A percentile compares a stretch with the other conserved stretches of the same genome.
phyloP scores from a whole-genome alignment of 176 grass and related monocot genomes.

The Phyllostachys edulis region DNA sequence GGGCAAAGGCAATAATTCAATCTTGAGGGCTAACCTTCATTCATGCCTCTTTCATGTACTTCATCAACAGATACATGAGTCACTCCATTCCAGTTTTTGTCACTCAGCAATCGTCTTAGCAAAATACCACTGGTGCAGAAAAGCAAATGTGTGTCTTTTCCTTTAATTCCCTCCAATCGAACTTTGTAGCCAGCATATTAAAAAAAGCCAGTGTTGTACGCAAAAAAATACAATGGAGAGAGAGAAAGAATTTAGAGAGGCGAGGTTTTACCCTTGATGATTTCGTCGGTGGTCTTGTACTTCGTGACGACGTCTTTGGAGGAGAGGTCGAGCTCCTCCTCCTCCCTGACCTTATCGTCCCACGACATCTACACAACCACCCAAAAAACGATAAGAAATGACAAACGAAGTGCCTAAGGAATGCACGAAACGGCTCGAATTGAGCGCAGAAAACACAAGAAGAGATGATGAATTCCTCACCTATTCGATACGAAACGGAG shows the following conservation, averaged over 20 bases:
- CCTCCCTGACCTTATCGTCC: conserved; percentile 87
- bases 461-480: conserved; percentile 4
- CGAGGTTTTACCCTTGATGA: conserved; percentile 73
- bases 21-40: conserved; percentile 65
- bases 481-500: conserved; percentile 9
- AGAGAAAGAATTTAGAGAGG: background rate
- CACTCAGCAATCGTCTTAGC: conserved; percentile 84
- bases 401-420: background rate
- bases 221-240: conserved; percentile 46
- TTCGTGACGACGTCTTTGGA: conserved; percentile 91
- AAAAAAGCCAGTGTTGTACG: conserved; percentile 68
- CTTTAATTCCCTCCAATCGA: conserved; percentile 92
- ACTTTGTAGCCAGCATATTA: conserved; percentile 99
- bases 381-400: background rate
- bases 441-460: background rate
- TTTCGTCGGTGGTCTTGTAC: conserved; percentile 89
- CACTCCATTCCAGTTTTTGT: conserved; percentile 84
- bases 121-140: conserved; percentile 99
- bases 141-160: conserved; percentile 96
- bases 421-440: background rate
- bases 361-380: conserved; percentile 53
- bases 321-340: conserved; percentile 96
- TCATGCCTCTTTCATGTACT: conserved; percentile 99
- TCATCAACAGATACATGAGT: conserved; percentile 99
- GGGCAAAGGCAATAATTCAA: background rate